Evolutionary conservation across 2,329 filamentous ascomycete genomes (phyloP).

Genomic region (Alternaria alternata): DNA sequence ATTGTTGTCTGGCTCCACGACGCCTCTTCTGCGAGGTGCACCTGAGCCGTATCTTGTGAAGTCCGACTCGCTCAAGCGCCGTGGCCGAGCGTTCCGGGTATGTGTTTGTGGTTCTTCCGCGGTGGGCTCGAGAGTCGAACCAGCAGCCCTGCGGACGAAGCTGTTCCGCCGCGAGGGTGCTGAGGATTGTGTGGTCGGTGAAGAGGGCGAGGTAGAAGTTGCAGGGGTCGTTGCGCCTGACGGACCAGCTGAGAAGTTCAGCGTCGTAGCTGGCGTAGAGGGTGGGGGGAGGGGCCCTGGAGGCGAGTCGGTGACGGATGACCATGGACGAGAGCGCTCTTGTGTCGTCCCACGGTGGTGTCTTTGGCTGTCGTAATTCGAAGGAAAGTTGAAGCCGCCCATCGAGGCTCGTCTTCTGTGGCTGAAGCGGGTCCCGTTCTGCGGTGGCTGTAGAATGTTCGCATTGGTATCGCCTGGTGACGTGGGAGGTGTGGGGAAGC

Average conservation of each 20-base stretch:
- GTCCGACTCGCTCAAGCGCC: slow-evolving; percentile 67
- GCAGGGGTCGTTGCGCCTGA: slow-evolving; percentile 59
- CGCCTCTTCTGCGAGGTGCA: slow-evolving; percentile 68
- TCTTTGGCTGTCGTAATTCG: slow-evolving; percentile 62
- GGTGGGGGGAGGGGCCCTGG: slow-evolving; percentile 68
- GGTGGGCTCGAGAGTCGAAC: slow-evolving; percentile 54
- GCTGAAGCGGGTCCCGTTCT: slow-evolving; percentile 63
- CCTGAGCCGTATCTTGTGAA: slow-evolving; percentile 69
- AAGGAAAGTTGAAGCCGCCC: slow-evolving; percentile 60
- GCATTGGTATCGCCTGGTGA: slow-evolving; percentile 59
- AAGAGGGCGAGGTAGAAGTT: slow-evolving; percentile 41
- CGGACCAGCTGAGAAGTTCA: slow-evolving; percentile 62
- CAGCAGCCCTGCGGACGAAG: slow-evolving; percentile 50
- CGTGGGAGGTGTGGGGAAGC: slow-evolving; percentile 55
- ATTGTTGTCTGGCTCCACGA: slow-evolving; percentile 65
- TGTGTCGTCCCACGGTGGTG: slow-evolving; percentile 56
- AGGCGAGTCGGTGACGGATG: slow-evolving; percentile 63
- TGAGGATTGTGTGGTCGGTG: slow-evolving; percentile 47
- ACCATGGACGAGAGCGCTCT: slow-evolving; percentile 54
- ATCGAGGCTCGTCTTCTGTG: slow-evolving; percentile 63
- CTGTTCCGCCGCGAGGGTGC: slow-evolving; percentile 51
- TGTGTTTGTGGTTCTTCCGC: slow-evolving; percentile 50
- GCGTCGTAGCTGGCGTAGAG: slow-evolving; percentile 67
- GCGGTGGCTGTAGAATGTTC: slow-evolving; percentile 61
- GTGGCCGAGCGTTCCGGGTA: slow-evolving; percentile 58